phyloP scores from a whole-genome alignment of 345 rosid species.

The Brassica napus region DNA sequence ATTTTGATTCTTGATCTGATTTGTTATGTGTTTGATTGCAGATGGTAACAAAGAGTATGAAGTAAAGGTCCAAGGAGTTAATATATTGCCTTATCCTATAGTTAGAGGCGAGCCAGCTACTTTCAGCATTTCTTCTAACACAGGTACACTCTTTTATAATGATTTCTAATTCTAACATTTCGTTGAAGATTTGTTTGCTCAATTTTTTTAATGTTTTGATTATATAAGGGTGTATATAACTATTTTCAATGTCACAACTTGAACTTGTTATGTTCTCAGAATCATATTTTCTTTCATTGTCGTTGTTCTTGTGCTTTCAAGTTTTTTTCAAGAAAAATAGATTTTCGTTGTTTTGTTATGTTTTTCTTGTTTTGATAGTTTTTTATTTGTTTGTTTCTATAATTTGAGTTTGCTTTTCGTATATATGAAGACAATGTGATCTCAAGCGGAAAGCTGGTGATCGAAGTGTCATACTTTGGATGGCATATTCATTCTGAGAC shows the following conservation, averaged over 20 bases:
- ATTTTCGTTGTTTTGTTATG: neutral
- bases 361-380: neutral
- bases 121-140: constrained; percentile 61
- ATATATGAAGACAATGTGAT: constrained; percentile 48
- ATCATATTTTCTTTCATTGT: neutral
- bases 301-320: constrained; percentile 3
- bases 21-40: constrained; percentile 30
- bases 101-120: constrained; percentile 57
- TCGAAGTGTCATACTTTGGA: constrained; percentile 88
- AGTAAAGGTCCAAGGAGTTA: constrained; percentile 62
- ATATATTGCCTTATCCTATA: constrained; percentile 65
- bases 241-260: neutral
- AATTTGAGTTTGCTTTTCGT: neutral
- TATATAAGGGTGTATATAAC: neutral
- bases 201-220: too few relatives aligned
- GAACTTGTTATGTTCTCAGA: neutral
- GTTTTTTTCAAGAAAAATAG: neutral
- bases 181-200: neutral
- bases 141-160: constrained; percentile 43
- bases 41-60: constrained; percentile 58
- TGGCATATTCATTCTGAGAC: constrained; percentile 76
- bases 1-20: constrained; percentile 23
- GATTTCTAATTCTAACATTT: neutral
- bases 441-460: constrained; percentile 67
- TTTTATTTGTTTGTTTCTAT: neutral